Base-by-base conservation (phyloP, 2,329 filamentous ascomycete genomes). In the Peltaster fructicola region DNA sequence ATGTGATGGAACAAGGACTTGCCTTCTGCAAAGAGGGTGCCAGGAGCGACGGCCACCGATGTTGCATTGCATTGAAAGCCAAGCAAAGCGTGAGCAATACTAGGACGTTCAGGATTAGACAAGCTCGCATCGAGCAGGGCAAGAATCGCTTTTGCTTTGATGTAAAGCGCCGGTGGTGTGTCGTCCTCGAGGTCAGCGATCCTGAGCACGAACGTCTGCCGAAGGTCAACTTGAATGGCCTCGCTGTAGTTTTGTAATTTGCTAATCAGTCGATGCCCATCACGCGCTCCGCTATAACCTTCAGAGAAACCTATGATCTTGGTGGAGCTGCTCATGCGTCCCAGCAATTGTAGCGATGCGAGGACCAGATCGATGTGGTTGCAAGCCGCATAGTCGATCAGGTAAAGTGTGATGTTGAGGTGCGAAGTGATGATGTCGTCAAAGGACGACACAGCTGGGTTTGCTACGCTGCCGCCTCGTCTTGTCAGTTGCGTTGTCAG, bases 361-460 rank as follows among this genome's bases (percentile, higher is more conserved):
- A 92, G 61, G 0, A 80, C 80, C 26, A 98, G 59, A 8, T 76
- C 68, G 17, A 80, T 67, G 40, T 93, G 79, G 1, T 77, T 78
- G 27, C 84, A 73, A 8, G 81, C 78, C 39, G 82, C 85, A 47
- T 88, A 93, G 15, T 79, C 66, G 15, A 84, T 84, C 13, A 98
- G 58, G 36, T 88, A 74, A 3, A 82, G 73, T 19, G 95, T 67
- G 5, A 92, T 57, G 20, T 66, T 61, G 14, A 98, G 57, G 39
- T 88, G 75, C 30, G 74, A 81, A 18, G 92, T 61, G 11, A 98
- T 61, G 6, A 80, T 82, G 43, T 98, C 90, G 45, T 95, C 85
- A 40, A 98, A 85, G 1, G 77, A 84, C n/a, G 76, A 63, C 37
- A 85, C 77, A 1, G 80, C 72, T 5, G 75, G 67, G 38, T 78